phyloP scores from a whole-genome alignment of 148 eudicot genomes.

The Spergularia marina region DNA sequence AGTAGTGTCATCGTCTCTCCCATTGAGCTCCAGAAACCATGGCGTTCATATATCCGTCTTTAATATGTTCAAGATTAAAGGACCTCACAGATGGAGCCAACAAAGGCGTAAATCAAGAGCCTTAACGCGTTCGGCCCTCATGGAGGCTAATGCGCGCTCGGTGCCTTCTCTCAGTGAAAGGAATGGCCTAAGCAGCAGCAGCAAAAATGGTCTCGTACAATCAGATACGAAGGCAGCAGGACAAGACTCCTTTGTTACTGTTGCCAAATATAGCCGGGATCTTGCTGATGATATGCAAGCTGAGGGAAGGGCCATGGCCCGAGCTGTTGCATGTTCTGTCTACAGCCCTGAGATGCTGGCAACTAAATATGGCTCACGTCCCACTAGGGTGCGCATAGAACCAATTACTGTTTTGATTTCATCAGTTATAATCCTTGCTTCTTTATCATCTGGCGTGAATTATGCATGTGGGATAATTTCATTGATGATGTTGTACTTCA shows the following conservation, averaged over 20 bases:
- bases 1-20: conserved; percentile 12
- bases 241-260: conserved; percentile 24
- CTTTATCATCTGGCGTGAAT: not conserved
- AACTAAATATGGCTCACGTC: conserved; percentile 68
- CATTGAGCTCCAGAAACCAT: conserved; percentile 18
- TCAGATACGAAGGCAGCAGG: conserved; percentile 11
- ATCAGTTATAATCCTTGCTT: not conserved
- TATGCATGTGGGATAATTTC: conserved; percentile 22
- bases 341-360: conserved; percentile 67
- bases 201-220: conserved; percentile 13
- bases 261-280: conserved; percentile 34
- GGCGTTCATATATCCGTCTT: conserved; percentile 8
- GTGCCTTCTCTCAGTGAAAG: conserved; percentile 11
- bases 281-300: conserved; percentile 90
- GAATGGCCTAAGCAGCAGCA: conserved; percentile 11
- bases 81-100: conserved; percentile 18
- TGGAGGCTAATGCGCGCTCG: conserved; percentile 27
- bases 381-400: conserved; percentile 50
- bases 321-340: conserved; percentile 72
- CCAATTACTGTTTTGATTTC: conserved; percentile 8
- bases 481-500: conserved; percentile 18
- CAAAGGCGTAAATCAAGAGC: conserved; percentile 27
- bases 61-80: conserved; percentile 13
- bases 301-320: conserved; percentile 83
- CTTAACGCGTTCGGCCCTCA: conserved; percentile 33